Conservation (phyloP, 805 yeast species). For the Lachancea fermentati region DNA sequence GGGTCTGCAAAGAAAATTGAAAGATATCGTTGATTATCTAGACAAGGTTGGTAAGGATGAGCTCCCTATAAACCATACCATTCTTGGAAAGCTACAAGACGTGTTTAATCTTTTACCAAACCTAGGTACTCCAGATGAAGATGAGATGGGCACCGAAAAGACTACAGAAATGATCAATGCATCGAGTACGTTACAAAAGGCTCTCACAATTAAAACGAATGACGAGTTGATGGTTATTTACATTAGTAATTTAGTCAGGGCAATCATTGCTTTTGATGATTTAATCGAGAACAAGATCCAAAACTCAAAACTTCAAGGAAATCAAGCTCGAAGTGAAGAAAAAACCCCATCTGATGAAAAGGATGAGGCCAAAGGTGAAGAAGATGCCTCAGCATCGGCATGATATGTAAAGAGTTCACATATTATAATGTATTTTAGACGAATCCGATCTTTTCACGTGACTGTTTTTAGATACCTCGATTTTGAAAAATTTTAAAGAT, state of each 20-base stretch:
- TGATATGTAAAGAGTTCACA: neutral
- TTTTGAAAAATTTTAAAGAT: neutral
- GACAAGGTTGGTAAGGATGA: constrained; percentile 63
- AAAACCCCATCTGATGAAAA: constrained; percentile 30
- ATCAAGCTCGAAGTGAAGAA: constrained; percentile 36
- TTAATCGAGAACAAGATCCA: constrained; percentile 92
- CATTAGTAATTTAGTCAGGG: constrained; percentile 81
- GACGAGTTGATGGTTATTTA: constrained; percentile 95
- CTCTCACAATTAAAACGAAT: constrained; percentile 88
- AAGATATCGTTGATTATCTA: constrained; percentile 72
- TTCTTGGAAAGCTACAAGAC: constrained; percentile 88
- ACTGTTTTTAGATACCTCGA: neutral
- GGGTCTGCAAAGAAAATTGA: constrained; percentile 74
- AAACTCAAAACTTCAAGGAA: constrained; percentile 47
- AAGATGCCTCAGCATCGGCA: constrained; percentile 1
- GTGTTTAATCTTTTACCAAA: constrained; percentile 91
- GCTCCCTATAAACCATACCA: constrained; percentile 84
- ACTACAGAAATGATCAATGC: constrained; percentile 29
- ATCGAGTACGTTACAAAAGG: constrained; percentile 55
- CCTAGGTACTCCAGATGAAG: constrained; percentile 39
- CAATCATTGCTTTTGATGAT: constrained; percentile 94
- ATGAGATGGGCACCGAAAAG: constrained; percentile 24
- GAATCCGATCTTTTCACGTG: neutral
- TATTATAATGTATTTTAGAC: neutral
- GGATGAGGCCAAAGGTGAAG: constrained; percentile 30